phyloP scores from a whole-genome alignment of 2,329 filamentous ascomycete genomes.

The Akanthomyces lecanii region DNA sequence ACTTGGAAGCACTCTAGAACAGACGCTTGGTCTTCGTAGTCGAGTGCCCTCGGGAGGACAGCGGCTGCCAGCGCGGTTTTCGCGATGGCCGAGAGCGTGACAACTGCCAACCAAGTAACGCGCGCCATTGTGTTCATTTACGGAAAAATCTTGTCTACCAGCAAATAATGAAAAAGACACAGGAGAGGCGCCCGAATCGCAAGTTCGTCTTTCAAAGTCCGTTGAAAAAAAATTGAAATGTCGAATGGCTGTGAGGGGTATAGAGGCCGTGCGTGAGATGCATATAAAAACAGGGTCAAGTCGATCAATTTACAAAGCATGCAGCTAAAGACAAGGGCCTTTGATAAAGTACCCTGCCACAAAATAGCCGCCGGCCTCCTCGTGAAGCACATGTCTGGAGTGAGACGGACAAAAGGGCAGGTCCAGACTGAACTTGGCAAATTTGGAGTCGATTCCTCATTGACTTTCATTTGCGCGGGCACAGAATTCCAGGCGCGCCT shows the following conservation, averaged over 20 bases:
- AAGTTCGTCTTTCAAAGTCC: background rate
- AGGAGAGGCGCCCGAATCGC: background rate
- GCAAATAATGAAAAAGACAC: background rate
- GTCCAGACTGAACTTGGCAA: background rate
- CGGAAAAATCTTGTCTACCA: too few species aligned
- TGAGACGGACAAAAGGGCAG: background rate
- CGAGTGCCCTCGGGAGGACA: background rate
- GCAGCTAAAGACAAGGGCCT: too few species aligned
- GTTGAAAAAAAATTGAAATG: too few species aligned
- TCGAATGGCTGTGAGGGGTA: too few species aligned
- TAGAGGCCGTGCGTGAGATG: too few species aligned
- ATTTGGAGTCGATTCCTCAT: background rate
- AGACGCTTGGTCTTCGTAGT: background rate
- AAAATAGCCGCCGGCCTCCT: background rate
- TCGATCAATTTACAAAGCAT: too few species aligned
- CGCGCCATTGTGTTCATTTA: background rate
- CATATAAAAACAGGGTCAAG: too few species aligned
- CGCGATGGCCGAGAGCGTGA: background rate
- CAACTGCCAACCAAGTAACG: background rate
- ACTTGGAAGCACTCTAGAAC: conserved; percentile 61
- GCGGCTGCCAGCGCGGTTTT: background rate
- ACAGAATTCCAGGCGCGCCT: too few species aligned
- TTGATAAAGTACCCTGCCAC: too few species aligned
- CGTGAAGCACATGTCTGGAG: background rate
- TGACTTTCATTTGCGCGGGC: background rate